phyloP scores from a whole-genome alignment of 208 protist genomes.

The Trypanosoma cruzi region DNA sequence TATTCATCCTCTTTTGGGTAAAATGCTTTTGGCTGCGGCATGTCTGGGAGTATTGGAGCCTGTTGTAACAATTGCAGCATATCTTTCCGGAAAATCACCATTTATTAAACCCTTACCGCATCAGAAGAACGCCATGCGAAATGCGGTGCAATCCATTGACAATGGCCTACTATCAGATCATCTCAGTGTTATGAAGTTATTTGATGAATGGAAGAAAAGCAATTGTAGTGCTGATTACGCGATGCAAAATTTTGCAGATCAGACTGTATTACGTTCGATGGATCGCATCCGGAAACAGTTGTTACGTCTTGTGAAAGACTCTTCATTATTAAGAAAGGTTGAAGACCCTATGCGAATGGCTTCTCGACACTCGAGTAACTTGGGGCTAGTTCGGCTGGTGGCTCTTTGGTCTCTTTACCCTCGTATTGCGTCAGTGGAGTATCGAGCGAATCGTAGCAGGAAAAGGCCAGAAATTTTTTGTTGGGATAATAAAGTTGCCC shows the following conservation, averaged over 20 bases:
- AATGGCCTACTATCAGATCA: constrained; percentile 72
- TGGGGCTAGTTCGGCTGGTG: constrained; percentile 68
- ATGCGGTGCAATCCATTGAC: constrained; percentile 59
- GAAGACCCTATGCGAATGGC: constrained; percentile 41
- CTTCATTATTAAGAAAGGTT: constrained; percentile 55
- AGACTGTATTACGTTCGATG: constrained; percentile 69
- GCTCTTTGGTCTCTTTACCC: constrained; percentile 85
- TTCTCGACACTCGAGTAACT: constrained; percentile 73
- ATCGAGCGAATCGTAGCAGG: constrained; percentile 48
- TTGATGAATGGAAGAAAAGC: constrained; percentile 65
- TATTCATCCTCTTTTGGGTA: constrained; percentile 86
- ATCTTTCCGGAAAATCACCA: constrained; percentile 79
- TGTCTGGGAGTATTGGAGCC: constrained; percentile 90
- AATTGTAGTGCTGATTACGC: constrained; percentile 66
- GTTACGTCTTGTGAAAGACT: constrained; percentile 64
- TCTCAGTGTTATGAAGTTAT: constrained; percentile 67
- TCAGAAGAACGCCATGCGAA: constrained; percentile 40
- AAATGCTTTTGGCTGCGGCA: constrained; percentile 90
- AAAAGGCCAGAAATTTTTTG: constrained; percentile 65
- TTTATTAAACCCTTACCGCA: constrained; percentile 75
- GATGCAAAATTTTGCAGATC: constrained; percentile 69
- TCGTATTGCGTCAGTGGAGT: constrained; percentile 75
- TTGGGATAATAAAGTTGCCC: constrained; percentile 81
- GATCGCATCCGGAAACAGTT: constrained; percentile 85
- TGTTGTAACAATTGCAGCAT: constrained; percentile 86